Conservation (phyloP, 1,284 basidiomycete genomes). For the Porogramme epimiltina region DNA sequence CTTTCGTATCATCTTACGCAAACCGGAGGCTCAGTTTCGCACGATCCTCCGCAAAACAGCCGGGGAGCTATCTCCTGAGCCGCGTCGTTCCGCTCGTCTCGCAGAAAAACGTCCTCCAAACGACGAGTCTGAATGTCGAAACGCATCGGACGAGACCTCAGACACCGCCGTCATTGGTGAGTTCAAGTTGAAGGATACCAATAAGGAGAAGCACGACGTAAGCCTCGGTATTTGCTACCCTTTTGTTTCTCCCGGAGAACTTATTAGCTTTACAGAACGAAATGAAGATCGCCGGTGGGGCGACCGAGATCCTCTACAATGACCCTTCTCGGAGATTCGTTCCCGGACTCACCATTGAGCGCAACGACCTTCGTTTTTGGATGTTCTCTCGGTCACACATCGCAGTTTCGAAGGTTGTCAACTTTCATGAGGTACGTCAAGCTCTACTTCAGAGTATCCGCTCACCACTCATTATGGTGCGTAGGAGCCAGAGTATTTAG, state of each 20-base stretch:
- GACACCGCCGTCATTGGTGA: neutral
- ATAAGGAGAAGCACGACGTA: neutral
- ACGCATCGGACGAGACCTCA: neutral
- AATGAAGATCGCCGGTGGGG: neutral
- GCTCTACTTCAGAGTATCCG: neutral
- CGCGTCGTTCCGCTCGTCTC: too few species aligned
- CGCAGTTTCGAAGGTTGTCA: neutral
- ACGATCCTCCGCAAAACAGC: too few species aligned
- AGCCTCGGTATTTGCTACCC: neutral
- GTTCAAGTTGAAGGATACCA: neutral
- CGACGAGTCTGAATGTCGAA: neutral
- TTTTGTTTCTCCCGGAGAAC: too few species aligned
- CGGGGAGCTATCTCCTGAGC: too few species aligned
- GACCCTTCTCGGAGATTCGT: neutral
- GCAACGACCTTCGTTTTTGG: neutral
- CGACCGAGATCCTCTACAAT: neutral
- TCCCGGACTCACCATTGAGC: neutral
- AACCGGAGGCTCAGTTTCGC: too few species aligned
- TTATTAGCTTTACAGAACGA: neutral
- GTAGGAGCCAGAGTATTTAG: neutral
- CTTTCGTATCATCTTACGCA: too few species aligned
- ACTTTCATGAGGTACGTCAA: neutral
- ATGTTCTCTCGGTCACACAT: neutral
- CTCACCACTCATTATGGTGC: neutral
- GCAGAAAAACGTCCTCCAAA: neutral